Conservation (phyloP, 257 asterid genomes). For the Nicotiana attenuata region DNA sequence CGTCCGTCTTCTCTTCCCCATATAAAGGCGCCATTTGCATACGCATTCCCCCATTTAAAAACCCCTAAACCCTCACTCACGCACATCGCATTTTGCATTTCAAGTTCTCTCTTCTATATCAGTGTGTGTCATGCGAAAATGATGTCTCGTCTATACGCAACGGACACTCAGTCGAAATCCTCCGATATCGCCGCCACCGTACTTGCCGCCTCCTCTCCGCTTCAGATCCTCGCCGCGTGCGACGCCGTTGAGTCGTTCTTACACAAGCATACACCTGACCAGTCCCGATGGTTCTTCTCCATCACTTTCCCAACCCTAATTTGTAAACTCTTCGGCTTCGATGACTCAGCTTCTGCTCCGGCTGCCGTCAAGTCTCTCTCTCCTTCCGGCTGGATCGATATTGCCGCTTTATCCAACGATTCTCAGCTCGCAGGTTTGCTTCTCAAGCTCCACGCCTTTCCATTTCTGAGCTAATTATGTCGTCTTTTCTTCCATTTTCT, state of each 20-base stretch:
- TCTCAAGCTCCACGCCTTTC: not conserved
- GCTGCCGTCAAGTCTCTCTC: constrained; percentile 38
- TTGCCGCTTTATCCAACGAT: constrained; percentile 47
- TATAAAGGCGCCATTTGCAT: constrained; percentile 67
- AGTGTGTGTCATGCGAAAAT: constrained; percentile 19
- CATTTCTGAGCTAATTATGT: not conserved
- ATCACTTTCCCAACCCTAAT: constrained; percentile 86
- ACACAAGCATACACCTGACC: constrained; percentile 68
- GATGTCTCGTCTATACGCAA: constrained; percentile 58
- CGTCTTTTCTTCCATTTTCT: not conserved
- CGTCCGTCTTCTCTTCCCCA: not conserved
- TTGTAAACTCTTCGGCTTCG: constrained; percentile 78
- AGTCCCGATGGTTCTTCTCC: constrained; percentile 88
- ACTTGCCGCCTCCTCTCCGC: constrained; percentile 49
- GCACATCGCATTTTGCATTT: not conserved
- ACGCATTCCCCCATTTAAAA: constrained; percentile 36
- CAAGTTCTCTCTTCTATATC: too few species aligned
- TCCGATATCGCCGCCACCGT: constrained; percentile 58
- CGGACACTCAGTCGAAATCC: constrained; percentile 66
- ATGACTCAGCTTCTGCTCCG: constrained; percentile 44
- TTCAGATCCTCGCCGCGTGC: constrained; percentile 68
- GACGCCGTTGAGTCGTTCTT: constrained; percentile 62
- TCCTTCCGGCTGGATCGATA: constrained; percentile 77
- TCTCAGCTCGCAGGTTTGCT: constrained; percentile 63
- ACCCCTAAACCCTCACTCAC: constrained; percentile 27